A percentile compares a stretch with the other conserved stretches of the same genome.
These are phyloP conservation scores for Colletotrichum incanum DNA, from an alignment of 2,329 filamentous ascomycete genomes.

Conservation along the genomic window DNA sequence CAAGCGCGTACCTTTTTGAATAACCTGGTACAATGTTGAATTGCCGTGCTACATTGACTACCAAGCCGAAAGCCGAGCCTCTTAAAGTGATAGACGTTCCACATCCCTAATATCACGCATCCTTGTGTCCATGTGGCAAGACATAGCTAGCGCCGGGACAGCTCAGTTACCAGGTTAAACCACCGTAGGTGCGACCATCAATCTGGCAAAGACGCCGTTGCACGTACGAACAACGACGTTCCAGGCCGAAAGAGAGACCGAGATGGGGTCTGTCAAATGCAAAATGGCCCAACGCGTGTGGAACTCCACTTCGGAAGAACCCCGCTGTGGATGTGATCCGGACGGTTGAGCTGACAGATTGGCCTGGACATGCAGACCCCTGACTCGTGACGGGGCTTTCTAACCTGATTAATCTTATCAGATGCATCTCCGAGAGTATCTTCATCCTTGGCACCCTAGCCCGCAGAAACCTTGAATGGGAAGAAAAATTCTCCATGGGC, in stretches of 20 bases:
- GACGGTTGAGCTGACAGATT: conserved; percentile 5
- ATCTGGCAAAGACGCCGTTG: background rate
- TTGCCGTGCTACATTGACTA: no score
- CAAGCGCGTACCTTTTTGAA: no score
- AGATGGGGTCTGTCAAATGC: conserved; percentile 3
- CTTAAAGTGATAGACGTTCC: background rate
- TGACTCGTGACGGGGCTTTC: conserved; percentile 27
- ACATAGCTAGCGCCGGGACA: background rate
- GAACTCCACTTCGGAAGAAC: conserved; percentile 34
- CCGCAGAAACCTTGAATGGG: conserved; percentile 15
- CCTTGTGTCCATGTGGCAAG: background rate
- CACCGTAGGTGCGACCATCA: background rate
- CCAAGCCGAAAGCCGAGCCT: background rate
- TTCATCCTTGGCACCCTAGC: conserved; percentile 30
- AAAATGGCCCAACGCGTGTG: conserved; percentile 3
- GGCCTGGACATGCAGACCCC: conserved; percentile 16
- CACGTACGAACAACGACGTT: background rate
- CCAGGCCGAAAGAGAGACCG: conserved; percentile 14
- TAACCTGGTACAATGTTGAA: no score
- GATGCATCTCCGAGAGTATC: conserved; percentile 32
- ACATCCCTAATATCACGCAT: background rate
- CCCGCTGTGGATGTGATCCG: conserved; percentile 28
- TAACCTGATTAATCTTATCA: conserved; percentile 40
- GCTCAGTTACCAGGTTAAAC: background rate
- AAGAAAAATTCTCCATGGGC: conserved; percentile 12